Evolutionary conservation across 2,329 filamentous ascomycete species (phyloP).

Genomic region (Aspergillus alliaceus): DNA sequence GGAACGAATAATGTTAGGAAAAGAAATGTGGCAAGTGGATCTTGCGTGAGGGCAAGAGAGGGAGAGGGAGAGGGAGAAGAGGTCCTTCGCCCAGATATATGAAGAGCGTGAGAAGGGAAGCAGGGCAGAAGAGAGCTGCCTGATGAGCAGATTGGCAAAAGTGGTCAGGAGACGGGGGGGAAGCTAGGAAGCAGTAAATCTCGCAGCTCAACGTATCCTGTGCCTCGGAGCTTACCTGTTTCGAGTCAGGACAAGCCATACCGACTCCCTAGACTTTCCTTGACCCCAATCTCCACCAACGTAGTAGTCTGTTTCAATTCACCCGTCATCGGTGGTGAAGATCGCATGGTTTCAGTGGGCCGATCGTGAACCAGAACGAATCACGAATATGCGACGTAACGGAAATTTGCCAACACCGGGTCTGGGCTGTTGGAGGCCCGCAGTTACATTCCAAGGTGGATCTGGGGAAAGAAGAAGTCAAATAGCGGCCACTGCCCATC

Average conservation of each 20-base stretch:
- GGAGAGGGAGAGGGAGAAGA: background rate
- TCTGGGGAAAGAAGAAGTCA: conserved; percentile 17
- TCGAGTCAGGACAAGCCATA: background rate
- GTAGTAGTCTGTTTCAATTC: background rate
- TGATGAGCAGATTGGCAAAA: background rate
- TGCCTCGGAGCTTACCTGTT: background rate
- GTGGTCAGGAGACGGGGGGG: background rate
- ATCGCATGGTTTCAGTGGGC: conserved; percentile 17
- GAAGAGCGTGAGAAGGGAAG: background rate
- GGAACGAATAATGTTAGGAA: background rate
- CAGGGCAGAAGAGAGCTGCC: background rate
- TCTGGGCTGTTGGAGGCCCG: background rate
- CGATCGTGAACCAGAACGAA: conserved; percentile 14
- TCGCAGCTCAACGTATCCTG: background rate
- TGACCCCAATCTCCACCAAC: background rate
- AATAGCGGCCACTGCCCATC: conserved; percentile 1
- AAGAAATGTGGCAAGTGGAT: background rate
- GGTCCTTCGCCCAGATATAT: background rate
- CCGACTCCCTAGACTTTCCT: background rate
- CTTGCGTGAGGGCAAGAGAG: background rate
- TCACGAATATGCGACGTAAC: conserved; percentile 20
- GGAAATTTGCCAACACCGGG: conserved; percentile 13
- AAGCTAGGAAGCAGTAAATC: background rate
- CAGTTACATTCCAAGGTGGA: conserved; percentile 9
- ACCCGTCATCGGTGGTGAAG: conserved; percentile 16